phyloP scores from a whole-genome alignment of 495 filamentous ascomycete species.

The Podospora australis region DNA sequence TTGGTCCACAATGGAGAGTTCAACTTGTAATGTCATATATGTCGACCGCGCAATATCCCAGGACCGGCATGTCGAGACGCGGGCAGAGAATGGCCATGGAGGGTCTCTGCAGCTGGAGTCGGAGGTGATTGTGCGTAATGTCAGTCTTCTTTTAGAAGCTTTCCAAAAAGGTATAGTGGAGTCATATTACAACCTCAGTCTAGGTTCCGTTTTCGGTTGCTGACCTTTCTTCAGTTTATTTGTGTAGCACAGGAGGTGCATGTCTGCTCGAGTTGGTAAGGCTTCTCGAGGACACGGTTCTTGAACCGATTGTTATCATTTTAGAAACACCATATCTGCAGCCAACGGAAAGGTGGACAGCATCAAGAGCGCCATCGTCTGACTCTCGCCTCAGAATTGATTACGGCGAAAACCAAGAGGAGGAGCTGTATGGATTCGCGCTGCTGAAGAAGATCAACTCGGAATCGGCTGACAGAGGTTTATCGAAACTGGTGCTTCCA shows the following conservation, averaged over 20 bases:
- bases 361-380: constrained; percentile 34
- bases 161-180: constrained; percentile 49
- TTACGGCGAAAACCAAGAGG: constrained; percentile 35
- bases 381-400: constrained; percentile 33
- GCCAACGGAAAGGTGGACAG: constrained; percentile 30
- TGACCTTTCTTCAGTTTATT: constrained; percentile 66
- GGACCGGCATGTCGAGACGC: constrained; percentile 39
- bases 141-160: constrained; percentile 39
- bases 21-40: constrained; percentile 73
- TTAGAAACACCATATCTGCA: constrained; percentile 61
- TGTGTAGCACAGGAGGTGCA: constrained; percentile 63
- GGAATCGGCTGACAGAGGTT: constrained; percentile 63
- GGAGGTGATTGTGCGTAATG: constrained; percentile 37
- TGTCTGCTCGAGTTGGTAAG: constrained; percentile 64
- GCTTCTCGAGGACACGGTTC: constrained; percentile 56
- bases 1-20: constrained; percentile 65
- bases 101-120: too few relatives aligned
- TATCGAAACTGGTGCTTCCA: constrained; percentile 68
- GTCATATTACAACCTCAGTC: too few relatives aligned
- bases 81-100: too few relatives aligned
- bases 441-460: constrained; percentile 62
- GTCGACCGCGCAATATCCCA: constrained; percentile 67
- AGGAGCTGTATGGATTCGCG: constrained; percentile 59
- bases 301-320: constrained; percentile 67
- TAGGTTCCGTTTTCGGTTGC: too few relatives aligned